Base-by-base conservation (phyloP, 1,284 basidiomycete species). In the Leccinum griseonigrum region DNA sequence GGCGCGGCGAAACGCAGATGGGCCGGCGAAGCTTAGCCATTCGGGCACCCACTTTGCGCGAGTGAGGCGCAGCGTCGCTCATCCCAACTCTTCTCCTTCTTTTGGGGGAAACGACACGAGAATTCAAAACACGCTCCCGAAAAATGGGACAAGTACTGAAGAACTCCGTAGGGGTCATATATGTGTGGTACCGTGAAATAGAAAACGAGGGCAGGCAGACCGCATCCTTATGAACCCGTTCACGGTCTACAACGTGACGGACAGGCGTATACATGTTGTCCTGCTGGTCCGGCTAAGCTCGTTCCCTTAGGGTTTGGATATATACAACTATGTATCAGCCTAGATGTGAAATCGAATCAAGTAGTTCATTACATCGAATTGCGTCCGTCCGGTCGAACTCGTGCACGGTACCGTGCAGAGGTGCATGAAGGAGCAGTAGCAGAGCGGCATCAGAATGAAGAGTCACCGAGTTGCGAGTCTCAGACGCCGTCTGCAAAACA, bases 331-430 rank as follows among this genome's bases (percentile, higher is more conserved):
- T 22, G 22, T 50, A 26, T 18, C 7, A 13, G n/a, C n/a, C n/a
- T 46, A 18, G 43, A 18, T 26, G 22, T 26, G 46, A 26, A 26
- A 26, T 26, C 22, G 48, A 50, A 14, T 50, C 13, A 26, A 8
- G 48, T 26, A 16, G 13, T 50, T 14, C 26, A 14, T 26, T 50
- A 26, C 7, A 14, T 50, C 48, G 13, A 26, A 50, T 50, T 50
- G 62, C 64, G 64, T 70, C 67, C 68, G 61, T 58, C 67, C 61
- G 61, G 36, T 32, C 61, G 7, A 54, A 60, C 57, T 59, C 66
- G 55, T 66, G 64, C 63, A 9, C 46, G 51, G 14, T 16, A 13
- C 48, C 40, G 40, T 43, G 43, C 40, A 29, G 31, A 48, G 38
- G 48, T 56, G 22, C 22, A 22, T 22, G 22, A 9, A 14, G 38